Percentiles rank a stretch among this genome's conserved stretches.
Conservation (phyloP, 208 protist species). For the Porcisia deanei region DNA sequence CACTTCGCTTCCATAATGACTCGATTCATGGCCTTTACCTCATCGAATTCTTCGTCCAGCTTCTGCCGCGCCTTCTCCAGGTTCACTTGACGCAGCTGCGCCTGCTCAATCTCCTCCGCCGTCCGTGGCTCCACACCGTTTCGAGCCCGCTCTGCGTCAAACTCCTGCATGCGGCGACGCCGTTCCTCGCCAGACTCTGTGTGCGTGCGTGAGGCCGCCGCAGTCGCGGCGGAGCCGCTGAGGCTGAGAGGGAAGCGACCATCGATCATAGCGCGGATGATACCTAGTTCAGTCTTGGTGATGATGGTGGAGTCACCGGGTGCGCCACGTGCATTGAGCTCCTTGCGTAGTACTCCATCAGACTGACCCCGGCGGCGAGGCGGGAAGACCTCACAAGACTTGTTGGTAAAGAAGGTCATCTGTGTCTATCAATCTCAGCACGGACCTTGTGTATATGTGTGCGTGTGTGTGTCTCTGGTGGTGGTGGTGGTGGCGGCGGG, state of each 20-base stretch:
- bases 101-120: slow-evolving; percentile 80
- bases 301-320: slow-evolving; percentile 78
- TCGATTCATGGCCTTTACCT: slow-evolving; percentile 93
- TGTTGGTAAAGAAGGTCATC: slow-evolving; percentile 48
- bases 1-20: slow-evolving; percentile 92
- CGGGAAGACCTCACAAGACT: slow-evolving; percentile 62
- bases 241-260: slow-evolving; percentile 33
- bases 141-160: slow-evolving; percentile 65
- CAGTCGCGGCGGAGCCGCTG: slow-evolving; percentile 4
- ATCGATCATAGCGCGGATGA: slow-evolving; percentile 73
- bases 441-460: neutral
- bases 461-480: neutral
- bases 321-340: slow-evolving; percentile 73
- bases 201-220: slow-evolving; percentile 12
- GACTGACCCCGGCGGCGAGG: slow-evolving; percentile 63
- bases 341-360: slow-evolving; percentile 77
- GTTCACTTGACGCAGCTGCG: slow-evolving; percentile 66
- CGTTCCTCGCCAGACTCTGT: slow-evolving; percentile 58
- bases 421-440: neutral
- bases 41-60: slow-evolving; percentile 90
- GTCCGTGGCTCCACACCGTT: slow-evolving; percentile 52
- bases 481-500: neutral
- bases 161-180: slow-evolving; percentile 78
- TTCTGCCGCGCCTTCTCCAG: slow-evolving; percentile 78
- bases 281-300: slow-evolving; percentile 81